Percentiles rank a stretch among this genome's conserved stretches.
phyloP scores from a whole-genome alignment of 257 asterid species.

The Salvia rosmarinus region DNA sequence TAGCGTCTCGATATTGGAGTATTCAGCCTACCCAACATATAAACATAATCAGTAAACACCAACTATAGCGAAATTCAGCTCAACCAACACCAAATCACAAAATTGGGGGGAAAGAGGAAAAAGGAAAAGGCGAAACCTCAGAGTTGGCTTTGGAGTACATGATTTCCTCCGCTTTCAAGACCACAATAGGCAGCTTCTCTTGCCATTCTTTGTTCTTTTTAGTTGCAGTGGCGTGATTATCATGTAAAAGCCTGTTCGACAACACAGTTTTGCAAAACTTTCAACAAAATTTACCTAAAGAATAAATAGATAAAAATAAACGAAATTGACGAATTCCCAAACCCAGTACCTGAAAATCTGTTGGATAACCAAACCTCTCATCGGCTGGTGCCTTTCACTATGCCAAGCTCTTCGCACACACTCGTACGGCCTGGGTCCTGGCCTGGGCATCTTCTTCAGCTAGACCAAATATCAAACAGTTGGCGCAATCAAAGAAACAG shows the following conservation, averaged over 20 bases:
- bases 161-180: conserved; percentile 80
- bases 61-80: not conserved
- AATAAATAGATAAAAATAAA: not conserved
- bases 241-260: conserved; percentile 55
- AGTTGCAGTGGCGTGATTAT: conserved; percentile 39
- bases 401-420: conserved; percentile 94
- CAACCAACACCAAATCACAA: not conserved
- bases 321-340: not conserved
- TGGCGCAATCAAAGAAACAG: conserved; percentile 25
- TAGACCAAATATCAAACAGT: conserved; percentile 35
- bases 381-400: conserved; percentile 79
- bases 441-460: conserved; percentile 69
- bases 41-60: conserved; percentile 3
- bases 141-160: conserved; percentile 90
- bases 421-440: conserved; percentile 87
- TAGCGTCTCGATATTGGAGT: conserved; percentile 64
- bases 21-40: conserved; percentile 60
- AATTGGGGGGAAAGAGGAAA: not conserved
- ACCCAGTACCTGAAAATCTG: conserved; percentile 91
- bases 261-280: not conserved
- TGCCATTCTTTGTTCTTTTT: conserved; percentile 70
- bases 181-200: conserved; percentile 85
- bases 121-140: conserved; percentile 50
- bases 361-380: conserved; percentile 74
- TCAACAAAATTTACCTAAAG: not conserved